Conservation (phyloP, 768 basidiomycete genomes). For the Lactarius evosmus region DNA sequence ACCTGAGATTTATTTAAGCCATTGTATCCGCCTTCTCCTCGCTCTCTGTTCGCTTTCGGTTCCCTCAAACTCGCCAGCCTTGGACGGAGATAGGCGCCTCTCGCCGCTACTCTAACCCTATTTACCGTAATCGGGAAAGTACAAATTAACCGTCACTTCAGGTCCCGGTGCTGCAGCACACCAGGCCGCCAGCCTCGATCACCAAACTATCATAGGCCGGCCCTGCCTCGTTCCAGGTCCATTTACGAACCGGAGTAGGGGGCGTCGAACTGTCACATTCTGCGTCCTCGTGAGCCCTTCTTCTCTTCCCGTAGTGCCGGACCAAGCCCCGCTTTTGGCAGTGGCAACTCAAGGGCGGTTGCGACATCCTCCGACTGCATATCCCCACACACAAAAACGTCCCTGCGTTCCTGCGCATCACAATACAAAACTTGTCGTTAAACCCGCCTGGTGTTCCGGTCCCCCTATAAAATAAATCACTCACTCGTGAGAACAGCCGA, state of each 20-base stretch:
- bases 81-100: background rate
- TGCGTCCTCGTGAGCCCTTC: background rate
- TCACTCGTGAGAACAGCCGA: slow-evolving; percentile 16
- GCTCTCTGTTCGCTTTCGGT: background rate
- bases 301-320: background rate
- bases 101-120: background rate
- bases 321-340: background rate
- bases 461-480: background rate
- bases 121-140: background rate
- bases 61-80: background rate
- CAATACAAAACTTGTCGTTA: slow-evolving; percentile 6
- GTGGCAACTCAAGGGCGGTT: background rate
- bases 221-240: background rate
- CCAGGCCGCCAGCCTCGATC: background rate
- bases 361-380: slow-evolving; percentile 8
- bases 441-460: slow-evolving; percentile 7
- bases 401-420: background rate
- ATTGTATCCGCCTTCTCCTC: background rate
- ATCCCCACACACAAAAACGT: background rate
- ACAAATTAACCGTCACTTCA: background rate
- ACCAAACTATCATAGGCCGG: background rate
- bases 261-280: background rate
- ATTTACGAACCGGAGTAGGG: background rate
- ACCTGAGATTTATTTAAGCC: background rate
- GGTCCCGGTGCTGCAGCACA: background rate